These are phyloP conservation scores for Exophiala dermatitidis DNA, from an alignment of 2,329 filamentous ascomycete species.

Conservation along the genomic window DNA sequence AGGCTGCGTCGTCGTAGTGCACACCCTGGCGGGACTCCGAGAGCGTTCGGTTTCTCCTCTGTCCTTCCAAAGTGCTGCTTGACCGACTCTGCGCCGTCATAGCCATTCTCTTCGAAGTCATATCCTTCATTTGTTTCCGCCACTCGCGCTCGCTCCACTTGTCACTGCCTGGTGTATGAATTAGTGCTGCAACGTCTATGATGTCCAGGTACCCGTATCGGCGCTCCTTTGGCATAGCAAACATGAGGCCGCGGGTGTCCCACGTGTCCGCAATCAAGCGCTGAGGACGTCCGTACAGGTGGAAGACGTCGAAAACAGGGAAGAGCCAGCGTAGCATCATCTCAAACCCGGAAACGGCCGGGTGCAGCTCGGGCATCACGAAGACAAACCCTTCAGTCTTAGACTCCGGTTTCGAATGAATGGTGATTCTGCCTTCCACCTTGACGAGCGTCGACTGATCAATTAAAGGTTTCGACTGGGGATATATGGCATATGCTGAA, in stretches of 20 bases:
- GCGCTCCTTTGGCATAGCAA: conserved; percentile 85
- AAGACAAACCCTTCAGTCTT: conserved; percentile 91
- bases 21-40: conserved; percentile 31
- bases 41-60: conserved; percentile 15
- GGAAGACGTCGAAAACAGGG: conserved; percentile 88
- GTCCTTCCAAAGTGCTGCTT: conserved; percentile 34
- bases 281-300: conserved; percentile 79
- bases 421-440: conserved; percentile 81
- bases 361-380: conserved; percentile 89
- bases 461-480: conserved; percentile 85
- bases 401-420: conserved; percentile 70
- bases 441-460: conserved; percentile 92
- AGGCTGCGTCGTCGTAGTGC: conserved; percentile 43
- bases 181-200: conserved; percentile 72
- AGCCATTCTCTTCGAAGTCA: conserved; percentile 73
- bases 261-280: conserved; percentile 80
- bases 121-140: conserved; percentile 80
- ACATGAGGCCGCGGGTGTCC: conserved; percentile 89
- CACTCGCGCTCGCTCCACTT: conserved; percentile 82
- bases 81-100: conserved; percentile 39
- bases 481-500: conserved; percentile 91
- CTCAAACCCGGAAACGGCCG: conserved; percentile 89
- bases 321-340: conserved; percentile 91
- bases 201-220: conserved; percentile 88
- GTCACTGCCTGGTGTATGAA: conserved; percentile 68